Evolutionary conservation across 495 filamentous ascomycete species (phyloP).

Genomic region (Xylaria nigripes): DNA sequence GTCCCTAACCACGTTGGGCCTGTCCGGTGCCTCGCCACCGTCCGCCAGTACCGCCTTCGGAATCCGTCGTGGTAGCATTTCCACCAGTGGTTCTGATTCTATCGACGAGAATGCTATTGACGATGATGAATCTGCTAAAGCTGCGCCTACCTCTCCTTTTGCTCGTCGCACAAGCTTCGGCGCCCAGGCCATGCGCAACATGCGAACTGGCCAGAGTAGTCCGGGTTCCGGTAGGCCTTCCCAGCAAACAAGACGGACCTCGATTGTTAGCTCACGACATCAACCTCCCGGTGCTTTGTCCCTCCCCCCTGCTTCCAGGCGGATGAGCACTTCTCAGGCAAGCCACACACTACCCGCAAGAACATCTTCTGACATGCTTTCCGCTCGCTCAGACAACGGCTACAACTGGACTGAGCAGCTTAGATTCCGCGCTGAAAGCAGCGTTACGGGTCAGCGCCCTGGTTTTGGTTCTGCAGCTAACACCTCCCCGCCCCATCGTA

Average conservation of each 20-base stretch:
- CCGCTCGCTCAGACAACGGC: constrained; percentile 65
- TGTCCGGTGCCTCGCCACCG: constrained; percentile 68
- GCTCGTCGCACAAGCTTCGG: constrained; percentile 85
- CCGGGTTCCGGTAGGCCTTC: constrained; percentile 44
- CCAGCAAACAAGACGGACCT: constrained; percentile 17
- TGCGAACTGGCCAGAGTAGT: constrained; percentile 33
- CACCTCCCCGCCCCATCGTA: constrained; percentile 24
- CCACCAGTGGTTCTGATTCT: constrained; percentile 64
- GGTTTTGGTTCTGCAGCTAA: constrained; percentile 38
- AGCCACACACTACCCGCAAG: constrained; percentile 44
- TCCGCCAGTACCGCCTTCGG: constrained; percentile 48
- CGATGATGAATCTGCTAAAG: constrained; percentile 54
- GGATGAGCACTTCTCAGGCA: constrained; percentile 40
- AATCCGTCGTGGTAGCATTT: constrained; percentile 66
- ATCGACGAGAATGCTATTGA: constrained; percentile 82
- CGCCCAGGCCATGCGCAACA: constrained; percentile 64
- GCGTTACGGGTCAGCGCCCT: constrained; percentile 52
- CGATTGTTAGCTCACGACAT: constrained; percentile 13
- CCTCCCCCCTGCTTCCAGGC: constrained; percentile 16
- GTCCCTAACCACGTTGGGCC: constrained; percentile 77
- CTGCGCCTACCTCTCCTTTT: constrained; percentile 63
- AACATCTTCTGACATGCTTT: constrained; percentile 53
- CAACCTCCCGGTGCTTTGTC: constrained; percentile 16
- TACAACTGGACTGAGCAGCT: constrained; percentile 95
- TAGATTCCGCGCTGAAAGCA: constrained; percentile 78